Base-by-base conservation (phyloP, 441 rosid species). In the Arabidopsis hybrid region DNA sequence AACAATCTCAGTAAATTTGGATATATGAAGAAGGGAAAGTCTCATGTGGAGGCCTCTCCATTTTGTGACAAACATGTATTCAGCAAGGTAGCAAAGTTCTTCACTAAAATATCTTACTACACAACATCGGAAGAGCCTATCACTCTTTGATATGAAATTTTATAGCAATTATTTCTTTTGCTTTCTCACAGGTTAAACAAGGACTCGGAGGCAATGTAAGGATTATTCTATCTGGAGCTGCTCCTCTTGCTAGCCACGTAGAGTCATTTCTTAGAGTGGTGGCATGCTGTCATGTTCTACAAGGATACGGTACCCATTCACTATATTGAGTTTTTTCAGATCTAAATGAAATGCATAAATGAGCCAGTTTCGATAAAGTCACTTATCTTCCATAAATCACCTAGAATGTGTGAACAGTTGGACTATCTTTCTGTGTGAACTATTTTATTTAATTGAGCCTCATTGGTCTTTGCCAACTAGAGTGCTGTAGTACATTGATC, bases 241-340 rank as follows among this genome's bases (percentile, higher is more conserved):
- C 99, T 55, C 99, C 99, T 72, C 89, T 94, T 40, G 82, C 96
- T 71, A 53, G 81, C 63, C 99, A 92, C 11, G 93, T 92, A 31
- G 99, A 95, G 83, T 80, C 90, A 61, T 95, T 84, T 87, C 81
- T 95, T 26, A 87, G 97, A 71, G 99, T 92, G 73, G 99, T 95
- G 67, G 86, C 99, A 59, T 92, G 97, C 80, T 87, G 91, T 66
- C 92, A 92, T 81, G 94, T 95, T 79, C 86, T 92, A 65, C 99
- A 95, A 83, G 99, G 97, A 95, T 95, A 95, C 80, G 99, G 99
- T 94, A 85, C 46, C 42, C 17, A 43, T 72, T 76, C 49, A 65
- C 35, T 50, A 50, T 14, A 38, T 49, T 64, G 55, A 69, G 1
- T 16, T 46, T 14, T 3, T n/a, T 61, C 29, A 42, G 10, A 75